Evolutionary conservation across 306 rosid genomes (phyloP).

Genomic region (Vigna mungo): DNA sequence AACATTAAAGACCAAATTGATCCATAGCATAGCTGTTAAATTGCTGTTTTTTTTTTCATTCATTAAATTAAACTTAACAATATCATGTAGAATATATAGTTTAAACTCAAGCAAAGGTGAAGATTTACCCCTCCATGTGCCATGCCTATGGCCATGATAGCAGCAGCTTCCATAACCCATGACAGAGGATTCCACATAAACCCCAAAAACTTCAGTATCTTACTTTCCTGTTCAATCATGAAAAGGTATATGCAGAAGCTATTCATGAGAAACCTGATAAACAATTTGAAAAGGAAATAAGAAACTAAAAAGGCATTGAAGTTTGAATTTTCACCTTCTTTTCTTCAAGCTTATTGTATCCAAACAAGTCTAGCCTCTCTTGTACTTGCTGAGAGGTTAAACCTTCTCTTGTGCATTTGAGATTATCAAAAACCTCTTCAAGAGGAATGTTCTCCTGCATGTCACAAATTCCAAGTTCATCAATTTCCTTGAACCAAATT

Average conservation of each 20-base stretch:
- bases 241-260: not conserved
- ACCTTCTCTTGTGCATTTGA: conserved; percentile 66
- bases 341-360: conserved; percentile 78
- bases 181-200: conserved; percentile 92
- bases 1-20: not conserved
- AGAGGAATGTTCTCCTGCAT: conserved; percentile 72
- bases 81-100: not conserved
- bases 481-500: too few relatives aligned
- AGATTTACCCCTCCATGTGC: conserved; percentile 71
- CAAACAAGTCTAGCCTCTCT: conserved; percentile 65
- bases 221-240: conserved; percentile 60
- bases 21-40: not conserved
- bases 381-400: conserved; percentile 62
- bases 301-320: conserved; percentile 24
- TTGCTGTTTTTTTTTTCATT: conserved; percentile 15
- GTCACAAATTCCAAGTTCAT: conserved; percentile 41
- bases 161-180: conserved; percentile 95
- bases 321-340: conserved; percentile 59
- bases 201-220: conserved; percentile 71
- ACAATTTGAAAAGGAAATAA: not conserved
- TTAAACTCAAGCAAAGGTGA: not conserved
- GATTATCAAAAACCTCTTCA: conserved; percentile 74
- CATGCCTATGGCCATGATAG: conserved; percentile 73
- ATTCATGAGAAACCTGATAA: conserved; percentile 22
- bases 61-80: not conserved